phyloP scores from a whole-genome alignment of 1,284 basidiomycete genomes.

The Cutaneotrichosporon cavernicola region DNA sequence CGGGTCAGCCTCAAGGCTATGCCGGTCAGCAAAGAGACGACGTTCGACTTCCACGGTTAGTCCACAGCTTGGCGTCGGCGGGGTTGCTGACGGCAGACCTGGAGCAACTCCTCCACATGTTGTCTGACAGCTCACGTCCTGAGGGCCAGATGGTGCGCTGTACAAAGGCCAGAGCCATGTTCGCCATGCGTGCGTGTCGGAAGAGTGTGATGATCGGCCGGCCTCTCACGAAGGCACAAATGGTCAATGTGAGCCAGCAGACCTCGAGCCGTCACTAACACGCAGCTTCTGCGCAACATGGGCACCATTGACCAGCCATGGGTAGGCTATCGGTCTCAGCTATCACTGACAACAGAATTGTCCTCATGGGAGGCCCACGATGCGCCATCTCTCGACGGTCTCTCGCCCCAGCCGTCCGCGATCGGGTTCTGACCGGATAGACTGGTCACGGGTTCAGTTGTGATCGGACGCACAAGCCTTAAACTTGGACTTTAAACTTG shows the following conservation, averaged over 20 bases:
- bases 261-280: not conserved
- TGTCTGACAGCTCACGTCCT: constrained; percentile 66
- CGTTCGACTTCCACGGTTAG: constrained; percentile 70
- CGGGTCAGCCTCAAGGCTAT: constrained; percentile 74
- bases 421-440: constrained; percentile 12
- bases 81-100: constrained; percentile 63
- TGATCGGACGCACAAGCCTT: not conserved
- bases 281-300: constrained; percentile 85
- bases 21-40: constrained; percentile 85
- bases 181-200: constrained; percentile 91
- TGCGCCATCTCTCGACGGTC: constrained; percentile 68
- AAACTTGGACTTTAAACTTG: not conserved
- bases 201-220: constrained; percentile 96
- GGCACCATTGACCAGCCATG: constrained; percentile 95
- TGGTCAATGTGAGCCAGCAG: constrained; percentile 65
- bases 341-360: constrained; percentile 64
- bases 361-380: constrained; percentile 92
- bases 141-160: constrained; percentile 79
- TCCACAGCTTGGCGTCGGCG: not conserved
- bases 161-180: constrained; percentile 92
- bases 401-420: not conserved
- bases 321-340: constrained; percentile 41
- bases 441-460: constrained; percentile 11
- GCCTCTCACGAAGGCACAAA: constrained; percentile 71
- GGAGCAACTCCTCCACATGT: constrained; percentile 85